Evolutionary conservation across 768 basidiomycete genomes (phyloP).

Genomic region (Wakefieldia striispora): DNA sequence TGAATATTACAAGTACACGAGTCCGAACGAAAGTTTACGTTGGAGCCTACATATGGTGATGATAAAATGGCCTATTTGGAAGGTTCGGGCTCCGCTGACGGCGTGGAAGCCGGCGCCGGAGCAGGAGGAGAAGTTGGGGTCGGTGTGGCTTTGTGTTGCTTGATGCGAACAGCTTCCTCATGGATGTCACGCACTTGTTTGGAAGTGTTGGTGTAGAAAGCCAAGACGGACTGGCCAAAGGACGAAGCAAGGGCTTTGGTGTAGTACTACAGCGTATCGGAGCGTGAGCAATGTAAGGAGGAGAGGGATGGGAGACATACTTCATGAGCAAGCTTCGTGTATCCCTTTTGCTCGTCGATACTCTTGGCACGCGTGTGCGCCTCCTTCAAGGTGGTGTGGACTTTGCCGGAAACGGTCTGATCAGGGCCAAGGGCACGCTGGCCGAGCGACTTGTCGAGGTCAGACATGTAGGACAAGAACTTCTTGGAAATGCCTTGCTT

Average conservation of each 20-base stretch:
- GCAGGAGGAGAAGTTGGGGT: conserved; percentile 14
- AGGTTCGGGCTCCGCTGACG: conserved; percentile 10
- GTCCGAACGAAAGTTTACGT: background rate
- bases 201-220: conserved; percentile 84
- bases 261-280: conserved; percentile 59
- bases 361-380: conserved; percentile 69
- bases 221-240: conserved; percentile 68
- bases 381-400: conserved; percentile 59
- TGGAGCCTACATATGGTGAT: background rate
- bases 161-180: conserved; percentile 86
- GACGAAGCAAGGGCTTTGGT: conserved; percentile 70
- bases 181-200: conserved; percentile 93
- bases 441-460: conserved; percentile 70
- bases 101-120: conserved; percentile 1
- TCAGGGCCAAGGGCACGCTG: conserved; percentile 72
- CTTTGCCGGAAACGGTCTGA: conserved; percentile 74
- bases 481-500: conserved; percentile 86
- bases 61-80: conserved; percentile 4
- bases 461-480: conserved; percentile 78
- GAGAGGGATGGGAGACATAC: conserved; percentile 35
- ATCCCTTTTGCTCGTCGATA: conserved; percentile 81
- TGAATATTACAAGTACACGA: conserved; percentile 10
- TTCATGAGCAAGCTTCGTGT: conserved; percentile 64
- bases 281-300: conserved; percentile 1
- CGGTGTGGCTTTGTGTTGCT: conserved; percentile 48